Conservation (phyloP, 441 rosid genomes). For the Mallotus repandus region DNA sequence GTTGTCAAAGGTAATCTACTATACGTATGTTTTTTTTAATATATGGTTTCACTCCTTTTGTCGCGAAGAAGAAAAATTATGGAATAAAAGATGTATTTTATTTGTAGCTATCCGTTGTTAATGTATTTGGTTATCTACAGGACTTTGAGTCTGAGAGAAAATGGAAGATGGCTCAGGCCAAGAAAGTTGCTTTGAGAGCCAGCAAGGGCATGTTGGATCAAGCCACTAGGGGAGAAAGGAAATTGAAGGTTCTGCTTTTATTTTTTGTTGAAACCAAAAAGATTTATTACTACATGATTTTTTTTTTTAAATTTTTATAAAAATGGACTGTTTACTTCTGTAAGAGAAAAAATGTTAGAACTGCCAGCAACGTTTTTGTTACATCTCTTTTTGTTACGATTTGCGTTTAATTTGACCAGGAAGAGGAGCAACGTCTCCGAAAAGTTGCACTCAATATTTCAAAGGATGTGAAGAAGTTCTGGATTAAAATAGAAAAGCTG, state of each 20-base stretch:
- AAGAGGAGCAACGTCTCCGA: slow-evolving; percentile 86
- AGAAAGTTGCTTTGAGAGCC: slow-evolving; percentile 92
- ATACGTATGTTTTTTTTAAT: neutral
- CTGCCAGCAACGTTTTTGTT: neutral
- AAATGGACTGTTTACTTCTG: neutral
- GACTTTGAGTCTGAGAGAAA: slow-evolving; percentile 99
- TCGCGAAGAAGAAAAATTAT: neutral
- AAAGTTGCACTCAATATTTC: slow-evolving; percentile 92
- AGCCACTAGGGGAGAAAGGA: slow-evolving; percentile 91
- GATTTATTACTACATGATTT: neutral
- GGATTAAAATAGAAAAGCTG: slow-evolving; percentile 98
- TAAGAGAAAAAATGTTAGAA: neutral
- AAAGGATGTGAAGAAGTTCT: slow-evolving; percentile 94
- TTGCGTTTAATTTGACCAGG: slow-evolving; percentile 49
- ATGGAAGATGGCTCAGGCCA: slow-evolving; percentile 97
- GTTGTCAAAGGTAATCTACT: slow-evolving; percentile 82
- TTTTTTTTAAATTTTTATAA: too few relatives aligned
- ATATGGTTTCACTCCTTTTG: too few relatives aligned
- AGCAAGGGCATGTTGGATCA: slow-evolving; percentile 98
- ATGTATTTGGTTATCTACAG: slow-evolving; percentile 45
- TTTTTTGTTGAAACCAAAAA: neutral
- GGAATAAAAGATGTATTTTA: neutral
- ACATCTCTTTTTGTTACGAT: neutral
- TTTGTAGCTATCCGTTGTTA: slow-evolving; percentile 28
- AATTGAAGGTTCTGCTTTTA: slow-evolving; percentile 71